A percentile compares a stretch with the other conserved stretches of the same genome.
These are phyloP conservation scores for Acanthamoeba healyi DNA, from an alignment of 208 protist species.

Conservation along the genomic window DNA sequence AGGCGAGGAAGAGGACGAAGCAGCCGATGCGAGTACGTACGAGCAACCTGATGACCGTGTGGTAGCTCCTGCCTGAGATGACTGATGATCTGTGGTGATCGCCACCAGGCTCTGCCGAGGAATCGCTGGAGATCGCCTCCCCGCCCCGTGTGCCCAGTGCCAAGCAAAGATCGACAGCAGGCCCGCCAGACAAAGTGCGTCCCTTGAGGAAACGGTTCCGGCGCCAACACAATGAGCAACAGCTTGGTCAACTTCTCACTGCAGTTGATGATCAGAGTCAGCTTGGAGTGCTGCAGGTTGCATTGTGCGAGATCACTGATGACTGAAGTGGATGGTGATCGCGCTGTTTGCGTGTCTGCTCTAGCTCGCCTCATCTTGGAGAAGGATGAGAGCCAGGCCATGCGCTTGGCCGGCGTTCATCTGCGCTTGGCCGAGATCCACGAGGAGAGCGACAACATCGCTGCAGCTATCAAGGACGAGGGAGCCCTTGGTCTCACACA, in stretches of 20 bases:
- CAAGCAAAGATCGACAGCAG: too few species aligned
- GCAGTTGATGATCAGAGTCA: too few species aligned
- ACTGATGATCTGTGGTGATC: neutral
- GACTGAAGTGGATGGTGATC: too few species aligned
- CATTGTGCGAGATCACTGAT: too few species aligned
- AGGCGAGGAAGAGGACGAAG: slow-evolving; percentile 31
- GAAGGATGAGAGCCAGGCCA: neutral
- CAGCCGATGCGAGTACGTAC: neutral
- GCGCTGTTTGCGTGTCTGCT: too few species aligned
- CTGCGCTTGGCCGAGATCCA: slow-evolving; percentile 17
- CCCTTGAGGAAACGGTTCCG: too few species aligned
- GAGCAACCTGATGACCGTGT: too few species aligned
- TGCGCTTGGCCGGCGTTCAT: slow-evolving; percentile 20
- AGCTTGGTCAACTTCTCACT: too few species aligned
- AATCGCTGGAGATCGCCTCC: slow-evolving; percentile 7
- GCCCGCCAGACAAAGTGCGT: too few species aligned
- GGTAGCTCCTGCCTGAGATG: too few species aligned
- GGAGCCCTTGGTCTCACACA: neutral
- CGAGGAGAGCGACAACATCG: slow-evolving; percentile 52
- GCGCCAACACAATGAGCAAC: too few species aligned
- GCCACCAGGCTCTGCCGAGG: slow-evolving; percentile 20
- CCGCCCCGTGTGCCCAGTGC: neutral
- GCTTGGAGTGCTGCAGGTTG: neutral
- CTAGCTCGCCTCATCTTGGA: slow-evolving; percentile 19
- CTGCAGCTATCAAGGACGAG: neutral